These are phyloP conservation scores for Exobasidium rhododendri DNA, from an alignment of 1,284 basidiomycete species.

Conservation along the genomic window DNA sequence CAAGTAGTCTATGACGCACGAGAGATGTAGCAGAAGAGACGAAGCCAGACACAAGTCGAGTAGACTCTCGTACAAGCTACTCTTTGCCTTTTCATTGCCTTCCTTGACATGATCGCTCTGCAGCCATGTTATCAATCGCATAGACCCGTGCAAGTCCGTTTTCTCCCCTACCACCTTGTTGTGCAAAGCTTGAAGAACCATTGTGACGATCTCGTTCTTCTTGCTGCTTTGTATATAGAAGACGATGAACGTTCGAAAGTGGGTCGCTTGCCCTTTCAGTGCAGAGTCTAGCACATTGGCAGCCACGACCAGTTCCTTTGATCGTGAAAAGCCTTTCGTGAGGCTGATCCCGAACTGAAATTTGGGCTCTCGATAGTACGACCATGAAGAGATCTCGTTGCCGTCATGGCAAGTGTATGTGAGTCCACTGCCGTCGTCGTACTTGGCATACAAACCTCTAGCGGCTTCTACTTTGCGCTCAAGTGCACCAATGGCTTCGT, in stretches of 20 bases:
- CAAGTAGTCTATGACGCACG: no score
- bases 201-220: neutral
- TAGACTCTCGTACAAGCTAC: neutral
- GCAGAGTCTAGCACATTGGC: neutral
- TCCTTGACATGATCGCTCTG: neutral
- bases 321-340: neutral
- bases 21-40: no score
- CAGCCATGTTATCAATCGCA: neutral
- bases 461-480: neutral
- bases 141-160: neutral
- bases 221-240: neutral
- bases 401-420: neutral
- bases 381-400: slow-evolving; percentile 1
- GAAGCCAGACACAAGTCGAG: neutral
- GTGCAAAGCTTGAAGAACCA: neutral
- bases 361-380: neutral
- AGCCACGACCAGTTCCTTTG: neutral
- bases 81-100: neutral
- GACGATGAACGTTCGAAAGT: neutral
- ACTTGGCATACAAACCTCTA: neutral
- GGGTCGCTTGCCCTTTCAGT: neutral
- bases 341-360: neutral
- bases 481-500: neutral
- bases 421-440: neutral
- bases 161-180: neutral